phyloP scores from a whole-genome alignment of 306 rosid genomes.

The Erythrophleum fordii region DNA sequence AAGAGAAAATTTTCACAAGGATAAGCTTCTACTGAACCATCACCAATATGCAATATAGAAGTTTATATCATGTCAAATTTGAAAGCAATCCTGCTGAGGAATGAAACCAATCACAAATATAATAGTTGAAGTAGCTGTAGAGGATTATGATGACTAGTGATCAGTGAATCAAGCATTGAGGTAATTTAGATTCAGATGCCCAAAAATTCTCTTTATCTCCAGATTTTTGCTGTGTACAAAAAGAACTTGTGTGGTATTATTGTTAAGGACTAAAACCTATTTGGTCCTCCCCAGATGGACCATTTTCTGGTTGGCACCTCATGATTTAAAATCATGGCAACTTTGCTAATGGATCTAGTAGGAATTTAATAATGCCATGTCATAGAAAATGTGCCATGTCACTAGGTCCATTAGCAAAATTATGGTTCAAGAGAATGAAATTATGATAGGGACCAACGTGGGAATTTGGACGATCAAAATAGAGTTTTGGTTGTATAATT shows the following conservation, averaged over 20 bases:
- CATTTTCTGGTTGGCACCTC: neutral
- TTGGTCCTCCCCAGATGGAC: neutral
- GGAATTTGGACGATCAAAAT: neutral
- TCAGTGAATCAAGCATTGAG: neutral
- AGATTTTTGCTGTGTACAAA: neutral
- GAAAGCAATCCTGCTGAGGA: neutral
- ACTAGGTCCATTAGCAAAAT: neutral
- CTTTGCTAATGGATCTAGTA: neutral
- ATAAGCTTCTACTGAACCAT: neutral
- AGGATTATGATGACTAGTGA: no score
- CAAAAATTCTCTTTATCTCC: neutral
- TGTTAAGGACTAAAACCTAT: neutral
- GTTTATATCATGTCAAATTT: slow-evolving; percentile 9
- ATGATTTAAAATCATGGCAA: neutral
- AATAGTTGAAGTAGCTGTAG: neutral
- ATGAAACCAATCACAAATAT: neutral
- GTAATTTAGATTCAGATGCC: slow-evolving; percentile 11
- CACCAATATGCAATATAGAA: neutral
- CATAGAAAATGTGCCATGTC: neutral
- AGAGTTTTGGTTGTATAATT: neutral
- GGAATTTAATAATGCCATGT: neutral
- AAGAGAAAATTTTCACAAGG: neutral
- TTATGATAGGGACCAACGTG: neutral
- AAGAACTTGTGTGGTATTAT: neutral
- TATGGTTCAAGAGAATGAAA: neutral